phyloP scores from a whole-genome alignment of 1,284 basidiomycete genomes.

The Ustilago sp. region DNA sequence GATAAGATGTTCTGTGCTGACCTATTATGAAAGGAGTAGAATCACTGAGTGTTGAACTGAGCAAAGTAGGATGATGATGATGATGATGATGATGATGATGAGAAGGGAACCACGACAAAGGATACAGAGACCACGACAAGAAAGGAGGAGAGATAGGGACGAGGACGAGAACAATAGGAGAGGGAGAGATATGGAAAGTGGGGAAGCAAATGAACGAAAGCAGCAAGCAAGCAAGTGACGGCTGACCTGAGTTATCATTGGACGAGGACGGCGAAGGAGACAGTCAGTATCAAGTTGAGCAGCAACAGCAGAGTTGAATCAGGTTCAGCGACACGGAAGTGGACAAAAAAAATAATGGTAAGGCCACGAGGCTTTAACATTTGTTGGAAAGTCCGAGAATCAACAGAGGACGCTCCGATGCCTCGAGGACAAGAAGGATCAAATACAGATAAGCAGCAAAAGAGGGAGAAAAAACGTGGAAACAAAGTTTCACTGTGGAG shows the following conservation, averaged over 20 bases:
- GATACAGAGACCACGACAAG: conserved; percentile 8
- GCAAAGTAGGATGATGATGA: not conserved
- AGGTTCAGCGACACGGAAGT: not conserved
- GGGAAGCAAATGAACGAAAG: not conserved
- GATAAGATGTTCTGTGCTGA: not conserved
- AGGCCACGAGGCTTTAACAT: conserved; percentile 27
- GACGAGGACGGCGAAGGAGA: not conserved
- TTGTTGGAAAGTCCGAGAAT: conserved; percentile 5
- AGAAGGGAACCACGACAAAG: conserved; percentile 8
- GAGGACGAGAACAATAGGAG: not conserved
- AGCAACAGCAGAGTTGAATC: not conserved
- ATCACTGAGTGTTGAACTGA: not conserved
- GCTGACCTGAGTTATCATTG: not conserved
- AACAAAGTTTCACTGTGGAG: conserved; percentile 27
- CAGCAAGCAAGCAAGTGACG: not conserved
- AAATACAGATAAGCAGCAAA: not conserved
- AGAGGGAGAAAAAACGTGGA: not conserved
- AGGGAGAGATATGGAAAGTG: conserved; percentile 3
- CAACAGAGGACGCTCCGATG: conserved; percentile 14
- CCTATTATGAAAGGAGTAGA: not conserved
- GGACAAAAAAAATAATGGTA: not conserved
- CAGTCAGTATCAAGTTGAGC: conserved; percentile 1
- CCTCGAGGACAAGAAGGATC: not conserved
- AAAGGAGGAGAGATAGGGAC: not conserved
- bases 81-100: too few species aligned